A percentile compares a stretch with the other conserved stretches of the same genome.
Conservation (phyloP, 2,329 filamentous ascomycete genomes). For the Tolypocladium nubicola region DNA sequence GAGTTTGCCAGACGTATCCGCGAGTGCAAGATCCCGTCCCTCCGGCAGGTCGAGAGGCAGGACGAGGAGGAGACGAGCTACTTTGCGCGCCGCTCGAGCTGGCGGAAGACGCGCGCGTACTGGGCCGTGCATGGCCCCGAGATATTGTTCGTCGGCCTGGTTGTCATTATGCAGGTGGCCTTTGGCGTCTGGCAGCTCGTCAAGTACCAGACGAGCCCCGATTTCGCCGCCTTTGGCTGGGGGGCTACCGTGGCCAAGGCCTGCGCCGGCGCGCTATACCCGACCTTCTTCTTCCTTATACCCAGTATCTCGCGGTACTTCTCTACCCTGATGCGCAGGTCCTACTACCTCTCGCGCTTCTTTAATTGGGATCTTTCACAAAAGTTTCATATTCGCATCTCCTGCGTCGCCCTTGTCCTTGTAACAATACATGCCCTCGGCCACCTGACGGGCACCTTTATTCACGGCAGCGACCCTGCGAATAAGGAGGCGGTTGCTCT, state of each 20-base stretch:
- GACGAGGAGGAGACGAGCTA: conserved; percentile 35
- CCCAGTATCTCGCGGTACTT: conserved; percentile 48
- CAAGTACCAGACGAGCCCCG: conserved; percentile 33
- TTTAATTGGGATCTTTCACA: conserved; percentile 47
- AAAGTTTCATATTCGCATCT: conserved; percentile 45
- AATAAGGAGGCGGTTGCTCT: conserved; percentile 34
- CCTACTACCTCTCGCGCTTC: conserved; percentile 39
- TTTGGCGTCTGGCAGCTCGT: conserved; percentile 46
- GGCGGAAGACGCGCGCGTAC: conserved; percentile 36
- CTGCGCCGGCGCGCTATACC: conserved; percentile 42
- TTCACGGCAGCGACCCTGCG: conserved; percentile 32
- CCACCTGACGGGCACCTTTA: conserved; percentile 41
- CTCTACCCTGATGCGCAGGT: conserved; percentile 40
- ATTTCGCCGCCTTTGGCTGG: conserved; percentile 42
- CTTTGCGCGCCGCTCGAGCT: conserved; percentile 31
- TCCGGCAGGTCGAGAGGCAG: conserved; percentile 35
- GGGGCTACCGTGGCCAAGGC: conserved; percentile 45
- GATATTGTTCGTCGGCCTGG: conserved; percentile 36
- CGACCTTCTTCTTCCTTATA: conserved; percentile 47
- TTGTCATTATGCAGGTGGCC: conserved; percentile 34
- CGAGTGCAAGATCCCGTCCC: conserved; percentile 35
- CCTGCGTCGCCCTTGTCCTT: conserved; percentile 35
- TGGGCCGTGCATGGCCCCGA: conserved; percentile 46
- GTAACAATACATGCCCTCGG: conserved; percentile 43
- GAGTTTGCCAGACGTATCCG: conserved; percentile 34